Conservation (phyloP, 2,329 filamentous ascomycete species). For the Phialophora chinensis region DNA sequence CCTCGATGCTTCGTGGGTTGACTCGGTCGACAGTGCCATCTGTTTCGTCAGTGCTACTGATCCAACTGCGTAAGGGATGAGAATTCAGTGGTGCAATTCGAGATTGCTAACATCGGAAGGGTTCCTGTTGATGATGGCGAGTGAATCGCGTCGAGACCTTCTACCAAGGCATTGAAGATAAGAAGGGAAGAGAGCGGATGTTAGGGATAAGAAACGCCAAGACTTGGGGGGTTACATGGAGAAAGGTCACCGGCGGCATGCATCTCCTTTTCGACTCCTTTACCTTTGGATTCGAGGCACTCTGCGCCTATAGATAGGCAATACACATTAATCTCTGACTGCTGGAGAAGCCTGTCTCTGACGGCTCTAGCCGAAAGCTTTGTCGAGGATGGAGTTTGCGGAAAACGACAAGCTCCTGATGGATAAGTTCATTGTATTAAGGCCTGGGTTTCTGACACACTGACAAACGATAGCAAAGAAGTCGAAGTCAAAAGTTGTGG, state of each 20-base stretch:
- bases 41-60: constrained; percentile 15
- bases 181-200: not conserved
- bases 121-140: constrained; percentile 5
- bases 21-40: constrained; percentile 2
- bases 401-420: too few relatives aligned
- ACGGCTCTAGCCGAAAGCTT: too few relatives aligned
- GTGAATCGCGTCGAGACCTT: not conserved
- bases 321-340: too few relatives aligned
- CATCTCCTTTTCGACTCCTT: too few relatives aligned
- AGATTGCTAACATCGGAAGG: not conserved
- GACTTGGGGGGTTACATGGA: too few relatives aligned
- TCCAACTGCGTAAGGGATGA: constrained; percentile 17
- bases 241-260: too few relatives aligned
- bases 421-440: not conserved
- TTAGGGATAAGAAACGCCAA: too few relatives aligned
- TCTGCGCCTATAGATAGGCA: too few relatives aligned
- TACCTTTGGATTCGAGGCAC: too few relatives aligned
- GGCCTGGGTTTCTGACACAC: not conserved
- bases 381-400: not conserved
- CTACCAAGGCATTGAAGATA: not conserved
- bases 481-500: not conserved
- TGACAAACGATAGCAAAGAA: not conserved
- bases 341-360: too few relatives aligned
- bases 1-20: constrained; percentile 16
- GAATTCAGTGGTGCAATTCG: not conserved